phyloP scores from a whole-genome alignment of 768 basidiomycete genomes.

The Obba rivulosa region DNA sequence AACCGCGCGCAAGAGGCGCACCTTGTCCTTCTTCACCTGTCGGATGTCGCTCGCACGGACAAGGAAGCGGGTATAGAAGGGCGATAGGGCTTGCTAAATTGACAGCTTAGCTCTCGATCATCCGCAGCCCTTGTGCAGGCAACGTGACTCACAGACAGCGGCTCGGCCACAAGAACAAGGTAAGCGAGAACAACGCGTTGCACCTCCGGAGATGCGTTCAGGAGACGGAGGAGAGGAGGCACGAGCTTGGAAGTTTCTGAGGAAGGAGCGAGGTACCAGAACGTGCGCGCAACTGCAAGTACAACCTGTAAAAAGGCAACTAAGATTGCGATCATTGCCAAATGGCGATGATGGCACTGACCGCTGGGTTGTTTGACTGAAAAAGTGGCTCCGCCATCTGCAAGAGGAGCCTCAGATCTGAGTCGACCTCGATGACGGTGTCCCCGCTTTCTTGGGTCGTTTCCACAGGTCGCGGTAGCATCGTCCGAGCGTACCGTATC shows the following conservation, averaged over 20 bases:
- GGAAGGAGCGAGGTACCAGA: conserved; percentile 68
- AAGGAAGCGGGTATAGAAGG: conserved; percentile 62
- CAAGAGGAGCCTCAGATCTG: conserved; percentile 72
- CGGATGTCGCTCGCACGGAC: conserved; percentile 62
- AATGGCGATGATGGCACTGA: conserved; percentile 30
- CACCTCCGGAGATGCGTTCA: conserved; percentile 64
- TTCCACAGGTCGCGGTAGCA: conserved; percentile 63
- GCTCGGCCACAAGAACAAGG: conserved; percentile 56
- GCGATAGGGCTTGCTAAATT: conserved; percentile 55
- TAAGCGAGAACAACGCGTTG: conserved; percentile 73
- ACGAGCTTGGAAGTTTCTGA: conserved; percentile 53
- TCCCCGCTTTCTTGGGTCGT: conserved; percentile 21
- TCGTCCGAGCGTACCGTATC: conserved; percentile 74
- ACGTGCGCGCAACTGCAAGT: conserved; percentile 63
- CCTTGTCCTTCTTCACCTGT: conserved; percentile 69
- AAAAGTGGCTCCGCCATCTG: conserved; percentile 71
- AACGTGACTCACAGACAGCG: conserved; percentile 52
- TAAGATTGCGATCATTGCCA: neutral
- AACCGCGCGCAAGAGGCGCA: conserved; percentile 65
- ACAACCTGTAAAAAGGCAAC: conserved; percentile 53
- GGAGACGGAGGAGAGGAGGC: conserved; percentile 68
- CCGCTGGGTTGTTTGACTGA: conserved; percentile 84
- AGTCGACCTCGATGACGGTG: conserved; percentile 55
- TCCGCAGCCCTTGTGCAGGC: too few species aligned
- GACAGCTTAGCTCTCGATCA: too few species aligned